These are phyloP conservation scores for Tephrocybe sp. DNA, from an alignment of 768 basidiomycete species.

Conservation along the genomic window DNA sequence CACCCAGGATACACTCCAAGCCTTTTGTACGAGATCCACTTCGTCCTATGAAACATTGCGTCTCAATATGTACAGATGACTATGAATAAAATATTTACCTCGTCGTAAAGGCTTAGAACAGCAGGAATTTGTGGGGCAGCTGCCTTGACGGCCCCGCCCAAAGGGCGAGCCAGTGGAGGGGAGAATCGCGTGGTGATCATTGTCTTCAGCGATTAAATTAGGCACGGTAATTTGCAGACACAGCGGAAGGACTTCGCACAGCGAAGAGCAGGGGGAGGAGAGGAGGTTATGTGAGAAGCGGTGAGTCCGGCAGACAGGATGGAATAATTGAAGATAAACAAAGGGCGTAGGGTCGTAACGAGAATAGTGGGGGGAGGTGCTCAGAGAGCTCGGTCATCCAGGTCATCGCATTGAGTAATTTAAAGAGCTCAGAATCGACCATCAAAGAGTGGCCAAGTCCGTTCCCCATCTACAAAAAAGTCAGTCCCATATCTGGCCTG, in stretches of 20 bases:
- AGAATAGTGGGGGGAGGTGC: background rate
- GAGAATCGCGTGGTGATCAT: slow-evolving; percentile 5
- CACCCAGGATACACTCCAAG: background rate
- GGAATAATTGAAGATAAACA: background rate
- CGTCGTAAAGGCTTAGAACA: background rate
- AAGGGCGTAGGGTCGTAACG: background rate
- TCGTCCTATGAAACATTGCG: background rate
- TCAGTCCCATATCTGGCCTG: too few relatives aligned
- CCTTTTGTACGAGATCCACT: background rate
- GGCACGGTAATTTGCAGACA: background rate
- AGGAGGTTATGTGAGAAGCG: too few relatives aligned
- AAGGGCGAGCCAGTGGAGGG: background rate
- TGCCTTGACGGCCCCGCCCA: background rate
- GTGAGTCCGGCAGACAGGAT: background rate
- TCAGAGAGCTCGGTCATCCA: background rate
- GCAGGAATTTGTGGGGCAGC: background rate
- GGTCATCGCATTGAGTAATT: background rate
- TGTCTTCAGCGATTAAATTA: background rate
- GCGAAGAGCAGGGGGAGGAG: background rate
- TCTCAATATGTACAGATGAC: background rate
- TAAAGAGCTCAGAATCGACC: background rate
- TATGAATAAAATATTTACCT: background rate
- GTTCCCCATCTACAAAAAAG: too few relatives aligned
- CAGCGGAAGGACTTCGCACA: slow-evolving; percentile 1
- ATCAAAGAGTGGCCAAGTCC: too few relatives aligned